Evolutionary conservation across 768 basidiomycete species (phyloP), one percentile per base, ranked within the genome.

Genomic region (Megacollybia marginata): DNA sequence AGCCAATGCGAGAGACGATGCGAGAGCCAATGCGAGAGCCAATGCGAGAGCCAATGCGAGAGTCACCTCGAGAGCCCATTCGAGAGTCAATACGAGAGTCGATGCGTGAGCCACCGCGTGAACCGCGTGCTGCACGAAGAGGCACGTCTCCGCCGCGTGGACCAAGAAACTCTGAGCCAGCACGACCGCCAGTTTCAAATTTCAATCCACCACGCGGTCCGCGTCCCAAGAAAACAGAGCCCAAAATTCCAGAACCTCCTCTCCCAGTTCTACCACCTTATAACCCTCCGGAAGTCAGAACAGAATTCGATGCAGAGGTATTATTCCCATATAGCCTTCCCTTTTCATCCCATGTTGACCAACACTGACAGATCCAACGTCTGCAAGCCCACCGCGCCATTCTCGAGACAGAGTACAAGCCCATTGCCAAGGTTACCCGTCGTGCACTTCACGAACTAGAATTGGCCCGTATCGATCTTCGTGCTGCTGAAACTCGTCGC

Each of bases 371-470:
- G 48, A 44, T 38, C n/a, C 19, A 9, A 5, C 36, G 4, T 35
- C 42, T 40, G 19, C 40, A 20, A 9, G 15, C 23, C 38, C 8
- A 23, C 67, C 18, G 59, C 64, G 46, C 56, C 0, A 57, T 62
- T 28, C 54, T 57, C 9, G 55, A 56, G 19, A 44, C 53, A 5
- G 68, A 69, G 48, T 59, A 59, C 18, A 56, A 60, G 18, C 59
- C 60, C 9, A 54, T 57, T 16, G 47, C 47, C 8, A 63, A 63
- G 51, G 57, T 53, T 1, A 59, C 60, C 32, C 58, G 57, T 13
- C 60, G 70, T 20, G 70, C 70, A 11, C 52, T 67, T 48, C 72
- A 73, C 43, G 74, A 78, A 48, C 56, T 71, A 5, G 70, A 72
- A 13, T 58, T 74, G 58, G 56, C 68, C 45, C 57, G 55, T 20